A percentile compares a stretch with the other conserved stretches of the same genome.
Evolutionary conservation across 2,329 filamentous ascomycete species (phyloP).

Genomic region (Tothia fuscella): DNA sequence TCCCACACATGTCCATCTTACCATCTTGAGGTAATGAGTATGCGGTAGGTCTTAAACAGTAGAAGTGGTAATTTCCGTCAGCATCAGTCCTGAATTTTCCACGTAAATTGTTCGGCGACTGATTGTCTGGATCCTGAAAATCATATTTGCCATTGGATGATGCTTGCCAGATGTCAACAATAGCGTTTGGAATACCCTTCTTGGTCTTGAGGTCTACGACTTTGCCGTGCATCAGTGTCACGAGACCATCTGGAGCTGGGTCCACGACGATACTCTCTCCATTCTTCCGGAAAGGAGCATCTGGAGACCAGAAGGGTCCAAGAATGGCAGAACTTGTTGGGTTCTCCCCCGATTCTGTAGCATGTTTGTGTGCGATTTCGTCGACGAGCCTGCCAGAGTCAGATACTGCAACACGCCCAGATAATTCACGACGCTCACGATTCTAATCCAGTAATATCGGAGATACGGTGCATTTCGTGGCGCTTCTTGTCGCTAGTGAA

Average conservation of each 20-base stretch:
- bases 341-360: conserved; percentile 47
- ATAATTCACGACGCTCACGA: conserved; percentile 36
- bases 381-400: conserved; percentile 43
- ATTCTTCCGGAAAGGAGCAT: conserved; percentile 58
- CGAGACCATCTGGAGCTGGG: conserved; percentile 42
- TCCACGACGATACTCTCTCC: conserved; percentile 57
- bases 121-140: conserved; percentile 61
- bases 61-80: conserved; percentile 59
- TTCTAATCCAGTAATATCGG: conserved; percentile 62
- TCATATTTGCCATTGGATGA: conserved; percentile 66
- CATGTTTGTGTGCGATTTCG: conserved; percentile 53
- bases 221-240: conserved; percentile 57
- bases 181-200: conserved; percentile 53
- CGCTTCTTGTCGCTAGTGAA: conserved; percentile 46
- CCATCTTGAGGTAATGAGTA: conserved; percentile 60
- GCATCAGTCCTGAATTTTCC: conserved; percentile 63
- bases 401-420: background rate
- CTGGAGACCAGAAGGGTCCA: conserved; percentile 66
- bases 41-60: conserved; percentile 63
- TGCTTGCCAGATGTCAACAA: conserved; percentile 71
- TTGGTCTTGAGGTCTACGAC: conserved; percentile 54
- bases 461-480: conserved; percentile 64
- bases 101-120: conserved; percentile 61
- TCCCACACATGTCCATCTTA: no score
- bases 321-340: conserved; percentile 68